Percentiles rank a stretch among this genome's conserved stretches.
phyloP scores from a whole-genome alignment of 1,139 yeast species.

The Pichia sp. region DNA sequence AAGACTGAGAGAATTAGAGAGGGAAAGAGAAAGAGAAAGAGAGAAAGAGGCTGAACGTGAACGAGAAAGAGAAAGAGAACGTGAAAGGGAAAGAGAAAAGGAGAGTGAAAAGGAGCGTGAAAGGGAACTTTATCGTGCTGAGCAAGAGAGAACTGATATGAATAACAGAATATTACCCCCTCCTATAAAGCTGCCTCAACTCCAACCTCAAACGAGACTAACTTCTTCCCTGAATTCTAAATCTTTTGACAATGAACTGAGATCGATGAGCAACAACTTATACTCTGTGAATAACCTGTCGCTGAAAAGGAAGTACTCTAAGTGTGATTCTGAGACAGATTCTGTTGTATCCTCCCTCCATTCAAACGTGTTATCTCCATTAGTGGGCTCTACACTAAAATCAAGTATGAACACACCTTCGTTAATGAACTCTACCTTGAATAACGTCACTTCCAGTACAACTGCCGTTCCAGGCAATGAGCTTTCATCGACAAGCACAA shows the following conservation, averaged over 20 bases:
- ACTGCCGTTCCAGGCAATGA: background rate
- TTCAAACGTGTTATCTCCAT: conserved; percentile 7
- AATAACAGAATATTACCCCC: conserved; percentile 19
- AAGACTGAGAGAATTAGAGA: conserved; percentile 7
- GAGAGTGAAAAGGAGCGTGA: background rate
- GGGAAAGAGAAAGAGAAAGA: background rate
- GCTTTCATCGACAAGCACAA: conserved; percentile 3
- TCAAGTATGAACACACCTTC: background rate
- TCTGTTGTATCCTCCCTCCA: conserved; percentile 11
- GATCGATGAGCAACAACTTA: conserved; percentile 3
- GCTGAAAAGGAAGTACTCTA: conserved; percentile 14
- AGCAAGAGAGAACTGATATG: background rate
- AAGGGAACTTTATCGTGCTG: background rate
- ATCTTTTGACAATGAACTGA: conserved; percentile 12
- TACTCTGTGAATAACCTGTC: background rate
- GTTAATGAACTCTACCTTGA: background rate
- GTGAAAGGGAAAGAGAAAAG: background rate
- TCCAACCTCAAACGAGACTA: conserved; percentile 12
- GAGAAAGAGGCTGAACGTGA: too few relatives aligned
- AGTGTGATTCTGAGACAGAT: conserved; percentile 12
- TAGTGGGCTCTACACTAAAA: conserved; percentile 2
- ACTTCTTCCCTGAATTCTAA: conserved; percentile 15
- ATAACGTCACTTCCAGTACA: background rate
- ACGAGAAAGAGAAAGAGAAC: background rate
- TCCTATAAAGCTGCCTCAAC: conserved; percentile 14